Conservation (phyloP, 129 eudicot genomes). For the Arctium minus region DNA sequence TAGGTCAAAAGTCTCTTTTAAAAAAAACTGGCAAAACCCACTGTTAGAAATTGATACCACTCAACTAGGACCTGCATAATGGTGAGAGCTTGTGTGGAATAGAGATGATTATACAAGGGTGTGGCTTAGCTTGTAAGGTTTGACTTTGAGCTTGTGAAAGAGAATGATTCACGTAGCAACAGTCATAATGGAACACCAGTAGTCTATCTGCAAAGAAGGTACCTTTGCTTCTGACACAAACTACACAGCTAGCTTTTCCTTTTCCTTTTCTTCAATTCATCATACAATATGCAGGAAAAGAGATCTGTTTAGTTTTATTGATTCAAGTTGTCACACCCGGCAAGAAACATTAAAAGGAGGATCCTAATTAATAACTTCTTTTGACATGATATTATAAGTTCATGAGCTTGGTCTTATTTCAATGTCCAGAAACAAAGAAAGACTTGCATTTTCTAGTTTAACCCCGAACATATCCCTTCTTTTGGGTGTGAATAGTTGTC, state of each 20-base stretch:
- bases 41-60: not conserved
- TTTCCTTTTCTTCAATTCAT: not conserved
- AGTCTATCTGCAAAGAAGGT: not conserved
- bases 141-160: slow-evolving; percentile 9
- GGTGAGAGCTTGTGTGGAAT: not conserved
- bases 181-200: slow-evolving; percentile 9
- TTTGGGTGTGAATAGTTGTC: too few species aligned
- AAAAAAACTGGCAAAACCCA: not conserved
- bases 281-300: not conserved
- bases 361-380: too few species aligned
- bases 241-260: slow-evolving; percentile 12
- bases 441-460: too few species aligned
- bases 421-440: too few species aligned
- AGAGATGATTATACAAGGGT: not conserved
- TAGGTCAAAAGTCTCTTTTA: not conserved
- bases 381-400: too few species aligned
- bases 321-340: not conserved
- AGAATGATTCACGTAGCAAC: slow-evolving; percentile 11
- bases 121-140: slow-evolving; percentile 10
- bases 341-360: too few species aligned
- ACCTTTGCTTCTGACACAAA: slow-evolving; percentile 38
- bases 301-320: not conserved
- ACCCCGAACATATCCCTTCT: too few species aligned
- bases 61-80: not conserved
- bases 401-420: too few species aligned